Evolutionary conservation across 371 early-diverging fungal species (phyloP), one percentile per base, ranked within the genome.

Genomic region (Mortierella polycephala): DNA sequence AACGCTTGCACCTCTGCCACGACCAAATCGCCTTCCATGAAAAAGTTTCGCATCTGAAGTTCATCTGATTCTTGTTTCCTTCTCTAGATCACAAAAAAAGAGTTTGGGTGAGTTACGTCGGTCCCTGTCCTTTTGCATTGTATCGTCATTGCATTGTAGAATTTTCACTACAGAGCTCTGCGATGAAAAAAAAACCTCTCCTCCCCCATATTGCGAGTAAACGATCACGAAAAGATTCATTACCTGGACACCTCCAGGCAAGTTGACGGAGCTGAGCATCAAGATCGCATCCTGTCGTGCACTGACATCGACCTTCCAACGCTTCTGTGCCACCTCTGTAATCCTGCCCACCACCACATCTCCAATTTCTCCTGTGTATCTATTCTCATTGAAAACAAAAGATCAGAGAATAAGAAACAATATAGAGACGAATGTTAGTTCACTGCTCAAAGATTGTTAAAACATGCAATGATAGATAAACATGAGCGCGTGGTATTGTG

Each of bases 261-360:
- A 84, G 83, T 96, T 97, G 69, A 99, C 93, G 1, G 99, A 93
- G 46, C 97, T 96, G 59, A 99, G 86, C 60, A 95, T 85, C 42
- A 99, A 84, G 23, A 94, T 87, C 7, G 93, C 96, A 81, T 99
- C 98, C 77, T 93, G 94, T 47, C 92, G 89, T 39, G 95, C 90
- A 81, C 94, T 95, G 45, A 97, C 91, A 82, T 99, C 99, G 0
- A 99, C 95, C 74, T 94, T 95, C 99, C 99, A 99, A 75, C 99
- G 93, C 85, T 94, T 98, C 60, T 89, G 91, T 1, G 87, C 85
- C 9, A 93, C 87, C 73, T 96, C 97, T 30, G 93, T 94, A 44
- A 99, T 94, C 51, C 99, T 87, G 2, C 99, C 99, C 6, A 99
- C 96, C 0, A 99, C 95, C 55, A 99, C 96, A 87, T 99, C 99